Percentiles rank a stretch among this genome's conserved stretches.
These are phyloP conservation scores for Elongisporangium undulatum DNA, from an alignment of 352 stramenopile genomes.

Conservation along the genomic window DNA sequence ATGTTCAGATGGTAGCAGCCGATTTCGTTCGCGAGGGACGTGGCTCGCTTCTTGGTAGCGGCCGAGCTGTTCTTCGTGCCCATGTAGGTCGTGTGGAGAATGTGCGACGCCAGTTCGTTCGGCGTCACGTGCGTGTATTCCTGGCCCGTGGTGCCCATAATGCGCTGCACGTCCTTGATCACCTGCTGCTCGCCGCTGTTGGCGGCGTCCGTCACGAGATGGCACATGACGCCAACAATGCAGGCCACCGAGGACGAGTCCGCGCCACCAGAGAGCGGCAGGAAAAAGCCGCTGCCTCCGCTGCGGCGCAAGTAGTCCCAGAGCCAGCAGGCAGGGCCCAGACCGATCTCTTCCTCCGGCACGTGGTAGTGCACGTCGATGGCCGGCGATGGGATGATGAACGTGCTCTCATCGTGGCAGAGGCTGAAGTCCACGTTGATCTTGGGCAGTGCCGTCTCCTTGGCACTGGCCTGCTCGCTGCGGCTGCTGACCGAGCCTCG, in stretches of 20 bases:
- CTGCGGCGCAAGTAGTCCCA: constrained; percentile 98
- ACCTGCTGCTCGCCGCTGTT: constrained; percentile 75
- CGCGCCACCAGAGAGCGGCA: constrained; percentile 95
- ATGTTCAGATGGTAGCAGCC: constrained; percentile 95
- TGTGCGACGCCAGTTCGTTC: constrained; percentile 87
- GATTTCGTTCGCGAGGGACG: constrained; percentile 88
- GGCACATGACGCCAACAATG: constrained; percentile 98
- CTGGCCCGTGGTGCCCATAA: constrained; percentile 52
- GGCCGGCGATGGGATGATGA: constrained; percentile 29
- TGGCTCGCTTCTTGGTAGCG: constrained; percentile 88
- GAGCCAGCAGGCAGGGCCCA: constrained; percentile 97
- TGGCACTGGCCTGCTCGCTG: constrained; percentile 90
- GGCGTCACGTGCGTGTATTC: constrained; percentile 63
- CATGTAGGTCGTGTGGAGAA: constrained; percentile 99
- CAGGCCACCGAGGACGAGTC: constrained; percentile 95
- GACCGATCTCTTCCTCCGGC: constrained; percentile 96
- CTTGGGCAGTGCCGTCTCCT: constrained; percentile 63
- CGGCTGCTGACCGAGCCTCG: constrained; percentile 91
- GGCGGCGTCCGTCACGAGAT: constrained; percentile 89
- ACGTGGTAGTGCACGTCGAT: constrained; percentile 79
- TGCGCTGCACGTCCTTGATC: constrained; percentile 83
- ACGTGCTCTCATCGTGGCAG: constrained; percentile 52
- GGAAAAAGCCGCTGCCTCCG: constrained; percentile 89
- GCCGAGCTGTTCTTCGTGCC: constrained; percentile 94
- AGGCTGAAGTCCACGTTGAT: constrained; percentile 76